A percentile compares a stretch with the other conserved stretches of the same genome.
These are phyloP conservation scores for Citrus sp. DNA, from an alignment of 345 rosid species.

Conservation along the genomic window DNA sequence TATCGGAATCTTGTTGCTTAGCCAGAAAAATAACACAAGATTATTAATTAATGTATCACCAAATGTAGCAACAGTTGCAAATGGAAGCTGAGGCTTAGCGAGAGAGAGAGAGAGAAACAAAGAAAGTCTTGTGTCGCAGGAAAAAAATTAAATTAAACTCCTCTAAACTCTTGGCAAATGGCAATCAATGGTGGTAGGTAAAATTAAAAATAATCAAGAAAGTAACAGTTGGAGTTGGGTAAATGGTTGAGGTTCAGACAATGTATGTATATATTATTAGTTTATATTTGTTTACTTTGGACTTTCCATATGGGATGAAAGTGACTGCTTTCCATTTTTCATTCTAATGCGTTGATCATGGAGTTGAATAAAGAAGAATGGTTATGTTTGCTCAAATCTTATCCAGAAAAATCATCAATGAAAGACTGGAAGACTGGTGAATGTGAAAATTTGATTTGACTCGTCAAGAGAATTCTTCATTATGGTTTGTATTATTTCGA, in stretches of 20 bases:
- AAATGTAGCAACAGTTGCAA: background rate
- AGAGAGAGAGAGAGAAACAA: background rate
- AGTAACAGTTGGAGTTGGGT: background rate
- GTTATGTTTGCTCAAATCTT: background rate
- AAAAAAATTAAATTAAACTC: background rate
- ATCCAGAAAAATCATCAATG: background rate
- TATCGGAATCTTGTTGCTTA: constrained; percentile 24
- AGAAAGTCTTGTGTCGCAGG: background rate
- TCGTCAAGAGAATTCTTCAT: too few relatives aligned
- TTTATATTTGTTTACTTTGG: background rate
- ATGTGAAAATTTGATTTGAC: too few relatives aligned
- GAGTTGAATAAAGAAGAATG: background rate
- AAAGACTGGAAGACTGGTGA: background rate
- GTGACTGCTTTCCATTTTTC: background rate
- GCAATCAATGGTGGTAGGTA: constrained; percentile 21
- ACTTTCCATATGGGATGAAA: background rate
- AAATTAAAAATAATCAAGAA: background rate
- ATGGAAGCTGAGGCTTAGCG: background rate
- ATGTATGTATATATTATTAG: background rate
- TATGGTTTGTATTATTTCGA: too few relatives aligned
- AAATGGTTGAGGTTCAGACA: background rate
- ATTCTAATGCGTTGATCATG: background rate
- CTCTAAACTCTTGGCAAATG: background rate
- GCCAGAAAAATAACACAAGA: constrained; percentile 8
- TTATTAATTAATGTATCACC: background rate